A percentile compares a stretch with the other conserved stretches of the same genome.
These are phyloP conservation scores for Rhizopus sp. DNA, from an alignment of 371 early-diverging fungal genomes.

Conservation along the genomic window DNA sequence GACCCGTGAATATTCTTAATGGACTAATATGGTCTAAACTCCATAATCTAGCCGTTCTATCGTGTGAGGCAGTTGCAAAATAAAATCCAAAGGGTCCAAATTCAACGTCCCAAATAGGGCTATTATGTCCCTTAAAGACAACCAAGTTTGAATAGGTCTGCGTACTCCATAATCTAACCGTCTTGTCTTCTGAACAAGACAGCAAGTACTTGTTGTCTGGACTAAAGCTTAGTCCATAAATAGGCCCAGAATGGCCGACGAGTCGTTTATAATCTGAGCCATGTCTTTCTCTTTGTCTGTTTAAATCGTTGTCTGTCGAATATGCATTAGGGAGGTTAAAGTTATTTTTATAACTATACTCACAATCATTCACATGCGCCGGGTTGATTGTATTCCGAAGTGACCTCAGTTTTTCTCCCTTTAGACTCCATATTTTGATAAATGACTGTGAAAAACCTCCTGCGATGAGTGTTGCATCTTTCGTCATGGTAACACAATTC, in stretches of 20 bases:
- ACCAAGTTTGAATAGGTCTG: constrained; percentile 91
- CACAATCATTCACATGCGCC: constrained; percentile 55
- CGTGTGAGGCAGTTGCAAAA: constrained; percentile 97
- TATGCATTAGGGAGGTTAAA: neutral
- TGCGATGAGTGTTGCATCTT: constrained; percentile 74
- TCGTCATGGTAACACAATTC: constrained; percentile 71
- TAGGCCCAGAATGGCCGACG: constrained; percentile 97
- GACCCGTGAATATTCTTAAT: constrained; percentile 96
- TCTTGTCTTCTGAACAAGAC: constrained; percentile 95
- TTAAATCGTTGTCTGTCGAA: constrained; percentile 50
- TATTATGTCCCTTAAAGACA: constrained; percentile 96
- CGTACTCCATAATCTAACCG: constrained; percentile 96
- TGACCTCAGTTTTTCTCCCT: constrained; percentile 63
- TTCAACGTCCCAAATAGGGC: constrained; percentile 97
- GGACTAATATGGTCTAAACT: constrained; percentile 95
- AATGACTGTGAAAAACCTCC: constrained; percentile 88
- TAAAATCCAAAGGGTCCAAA: constrained; percentile 92
- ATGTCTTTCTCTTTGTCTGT: constrained; percentile 49
- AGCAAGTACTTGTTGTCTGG: constrained; percentile 88
- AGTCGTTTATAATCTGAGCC: constrained; percentile 71
- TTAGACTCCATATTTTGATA: constrained; percentile 83
- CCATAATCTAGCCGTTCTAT: constrained; percentile 97
- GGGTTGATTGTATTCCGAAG: constrained; percentile 62
- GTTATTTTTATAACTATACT: constrained; percentile 6
- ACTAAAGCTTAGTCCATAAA: constrained; percentile 92